Percentiles rank a stretch among this genome's conserved stretches.
Conservation (phyloP, 2,329 filamentous ascomycete genomes). For the Trichothecium roseum region DNA sequence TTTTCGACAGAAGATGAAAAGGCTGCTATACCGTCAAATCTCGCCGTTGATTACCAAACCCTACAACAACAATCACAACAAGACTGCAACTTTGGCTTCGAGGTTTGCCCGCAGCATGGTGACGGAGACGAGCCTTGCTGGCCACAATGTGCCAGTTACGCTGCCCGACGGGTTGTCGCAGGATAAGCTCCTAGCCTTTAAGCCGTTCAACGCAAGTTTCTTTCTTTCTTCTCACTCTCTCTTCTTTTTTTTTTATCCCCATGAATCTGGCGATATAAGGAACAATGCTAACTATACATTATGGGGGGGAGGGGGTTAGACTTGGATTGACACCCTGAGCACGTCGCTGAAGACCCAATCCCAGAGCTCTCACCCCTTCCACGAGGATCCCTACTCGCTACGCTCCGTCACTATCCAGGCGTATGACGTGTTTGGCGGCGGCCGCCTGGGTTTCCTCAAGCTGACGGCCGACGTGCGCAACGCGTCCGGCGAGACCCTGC, state of each 20-base stretch:
- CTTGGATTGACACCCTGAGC: conserved; percentile 37
- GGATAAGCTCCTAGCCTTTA: conserved; percentile 33
- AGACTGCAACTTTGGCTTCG: too few relatives aligned
- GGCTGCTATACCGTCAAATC: too few relatives aligned
- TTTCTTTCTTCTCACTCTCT: neutral
- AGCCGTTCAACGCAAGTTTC: conserved; percentile 35
- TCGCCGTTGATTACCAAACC: too few relatives aligned
- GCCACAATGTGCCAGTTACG: conserved; percentile 23
- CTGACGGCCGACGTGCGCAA: conserved; percentile 39
- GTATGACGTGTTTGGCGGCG: conserved; percentile 37
- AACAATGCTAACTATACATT: too few relatives aligned
- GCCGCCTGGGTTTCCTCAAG: conserved; percentile 46
- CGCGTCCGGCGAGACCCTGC: conserved; percentile 34
- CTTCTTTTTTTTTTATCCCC: neutral
- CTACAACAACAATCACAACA: too few relatives aligned
- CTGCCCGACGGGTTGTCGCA: conserved; percentile 33
- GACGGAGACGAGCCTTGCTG: neutral
- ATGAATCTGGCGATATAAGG: neutral
- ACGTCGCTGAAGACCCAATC: conserved; percentile 35
- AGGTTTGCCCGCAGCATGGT: neutral
- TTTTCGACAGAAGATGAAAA: too few relatives aligned
- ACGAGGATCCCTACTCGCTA: conserved; percentile 41
- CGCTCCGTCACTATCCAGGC: conserved; percentile 40
- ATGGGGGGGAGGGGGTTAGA: too few relatives aligned
- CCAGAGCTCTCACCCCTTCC: conserved; percentile 37